These are phyloP conservation scores for Bretschneidera sinensis DNA, from an alignment of 345 rosid species.

Conservation along the genomic window DNA sequence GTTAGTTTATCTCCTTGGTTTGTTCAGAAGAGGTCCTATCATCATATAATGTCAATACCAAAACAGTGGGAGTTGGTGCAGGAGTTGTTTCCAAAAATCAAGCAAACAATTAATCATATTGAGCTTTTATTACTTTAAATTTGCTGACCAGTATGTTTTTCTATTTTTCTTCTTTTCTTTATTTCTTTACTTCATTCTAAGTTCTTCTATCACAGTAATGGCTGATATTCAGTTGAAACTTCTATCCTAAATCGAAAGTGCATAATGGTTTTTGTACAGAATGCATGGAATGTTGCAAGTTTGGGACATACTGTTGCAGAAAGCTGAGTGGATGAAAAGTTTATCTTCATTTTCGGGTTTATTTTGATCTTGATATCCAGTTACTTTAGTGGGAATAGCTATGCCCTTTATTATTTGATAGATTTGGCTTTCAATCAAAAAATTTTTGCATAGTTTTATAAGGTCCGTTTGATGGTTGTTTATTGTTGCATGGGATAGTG, in stretches of 20 bases:
- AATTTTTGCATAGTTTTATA: background rate
- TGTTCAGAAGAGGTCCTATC: slow-evolving; percentile 48
- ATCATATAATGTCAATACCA: slow-evolving; percentile 36
- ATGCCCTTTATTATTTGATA: too few species aligned
- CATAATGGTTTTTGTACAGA: slow-evolving; percentile 8
- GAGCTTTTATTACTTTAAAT: slow-evolving; percentile 22
- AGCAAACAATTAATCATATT: slow-evolving; percentile 36
- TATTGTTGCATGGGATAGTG: too few species aligned
- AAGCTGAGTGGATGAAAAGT: background rate
- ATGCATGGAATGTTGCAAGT: background rate
- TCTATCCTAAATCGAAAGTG: slow-evolving; percentile 7
- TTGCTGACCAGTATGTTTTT: slow-evolving; percentile 14
- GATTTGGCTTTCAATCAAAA: background rate
- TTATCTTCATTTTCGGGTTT: background rate
- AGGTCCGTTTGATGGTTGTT: too few species aligned
- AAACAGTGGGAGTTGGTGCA: slow-evolving; percentile 31
- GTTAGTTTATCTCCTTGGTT: slow-evolving; percentile 35
- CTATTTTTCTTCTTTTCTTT: slow-evolving; percentile 5
- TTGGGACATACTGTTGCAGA: background rate
- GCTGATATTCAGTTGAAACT: background rate
- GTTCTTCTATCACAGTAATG: background rate
- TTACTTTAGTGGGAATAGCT: background rate
- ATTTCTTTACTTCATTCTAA: background rate
- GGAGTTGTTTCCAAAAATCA: slow-evolving; percentile 30
- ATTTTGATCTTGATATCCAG: background rate